phyloP scores from a whole-genome alignment of 179 eudicot species.

The Sideroxylon spinosum region DNA sequence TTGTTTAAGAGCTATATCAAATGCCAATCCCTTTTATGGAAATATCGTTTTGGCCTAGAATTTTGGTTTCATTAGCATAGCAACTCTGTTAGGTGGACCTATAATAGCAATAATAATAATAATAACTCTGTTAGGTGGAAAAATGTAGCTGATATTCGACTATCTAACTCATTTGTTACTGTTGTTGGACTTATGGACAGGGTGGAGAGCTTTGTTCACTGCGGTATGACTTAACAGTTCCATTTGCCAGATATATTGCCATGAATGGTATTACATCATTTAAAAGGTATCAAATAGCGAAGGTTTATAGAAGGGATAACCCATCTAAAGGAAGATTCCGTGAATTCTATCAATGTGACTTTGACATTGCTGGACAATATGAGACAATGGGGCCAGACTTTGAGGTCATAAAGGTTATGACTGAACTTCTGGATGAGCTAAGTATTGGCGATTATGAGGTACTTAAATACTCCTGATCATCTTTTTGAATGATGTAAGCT shows the following conservation, averaged over 20 bases:
- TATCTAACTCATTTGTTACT: neutral
- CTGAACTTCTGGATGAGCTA: constrained; percentile 85
- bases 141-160: neutral
- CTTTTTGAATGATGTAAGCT: neutral
- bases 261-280: constrained; percentile 83
- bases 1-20: no score
- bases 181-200: constrained; percentile 35
- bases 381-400: constrained; percentile 90
- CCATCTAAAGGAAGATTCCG: constrained; percentile 96
- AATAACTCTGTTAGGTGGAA: neutral
- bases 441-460: constrained; percentile 95
- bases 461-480: constrained; percentile 13
- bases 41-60: neutral
- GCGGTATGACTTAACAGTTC: constrained; percentile 93
- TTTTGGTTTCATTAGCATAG: neutral
- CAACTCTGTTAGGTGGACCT: constrained; percentile 14
- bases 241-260: constrained; percentile 91
- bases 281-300: constrained; percentile 93
- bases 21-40: no score
- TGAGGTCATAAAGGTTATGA: constrained; percentile 82
- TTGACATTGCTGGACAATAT: constrained; percentile 90
- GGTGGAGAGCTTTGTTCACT: constrained; percentile 98
- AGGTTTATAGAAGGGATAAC: constrained; percentile 94
- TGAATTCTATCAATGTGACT: constrained; percentile 97
- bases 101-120: no score